Conservation (phyloP, 2,329 filamentous ascomycete species). For the Mycosphaerella sp. region DNA sequence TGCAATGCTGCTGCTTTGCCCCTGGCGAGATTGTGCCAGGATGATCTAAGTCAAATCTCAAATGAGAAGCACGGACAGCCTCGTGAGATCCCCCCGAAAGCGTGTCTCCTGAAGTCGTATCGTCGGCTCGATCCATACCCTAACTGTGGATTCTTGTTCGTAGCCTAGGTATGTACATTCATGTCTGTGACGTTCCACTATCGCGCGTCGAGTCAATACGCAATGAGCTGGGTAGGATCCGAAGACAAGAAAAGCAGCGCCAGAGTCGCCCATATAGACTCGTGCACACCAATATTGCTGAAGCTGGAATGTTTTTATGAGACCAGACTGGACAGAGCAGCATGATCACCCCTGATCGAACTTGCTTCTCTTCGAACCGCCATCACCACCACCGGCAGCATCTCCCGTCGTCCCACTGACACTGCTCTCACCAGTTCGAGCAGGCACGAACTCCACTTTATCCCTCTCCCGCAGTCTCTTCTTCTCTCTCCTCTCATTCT, state of each 20-base stretch:
- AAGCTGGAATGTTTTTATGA: neutral
- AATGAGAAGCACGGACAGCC: slow-evolving; percentile 1
- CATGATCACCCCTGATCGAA: slow-evolving; percentile 11
- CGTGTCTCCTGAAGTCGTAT: neutral
- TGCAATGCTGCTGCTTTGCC: neutral
- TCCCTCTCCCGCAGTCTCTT: slow-evolving; percentile 32
- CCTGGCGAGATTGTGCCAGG: slow-evolving; percentile 5
- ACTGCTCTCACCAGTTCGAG: slow-evolving; percentile 12
- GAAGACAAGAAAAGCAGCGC: neutral
- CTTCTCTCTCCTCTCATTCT: slow-evolving; percentile 37
- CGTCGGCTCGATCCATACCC: neutral
- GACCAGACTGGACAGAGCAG: neutral
- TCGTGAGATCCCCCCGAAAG: neutral
- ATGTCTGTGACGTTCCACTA: neutral
- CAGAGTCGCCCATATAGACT: neutral
- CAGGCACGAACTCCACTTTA: slow-evolving; percentile 31
- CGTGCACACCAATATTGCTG: neutral
- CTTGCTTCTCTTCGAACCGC: slow-evolving; percentile 12
- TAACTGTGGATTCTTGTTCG: neutral
- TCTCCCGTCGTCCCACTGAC: slow-evolving; percentile 3
- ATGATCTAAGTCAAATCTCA: neutral
- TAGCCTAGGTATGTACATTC: neutral
- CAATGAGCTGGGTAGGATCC: neutral
- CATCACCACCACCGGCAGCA: neutral
- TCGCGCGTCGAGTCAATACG: neutral